Evolutionary conservation across 2,329 filamentous ascomycete species (phyloP).

Genomic region (Metarhizium humberi): DNA sequence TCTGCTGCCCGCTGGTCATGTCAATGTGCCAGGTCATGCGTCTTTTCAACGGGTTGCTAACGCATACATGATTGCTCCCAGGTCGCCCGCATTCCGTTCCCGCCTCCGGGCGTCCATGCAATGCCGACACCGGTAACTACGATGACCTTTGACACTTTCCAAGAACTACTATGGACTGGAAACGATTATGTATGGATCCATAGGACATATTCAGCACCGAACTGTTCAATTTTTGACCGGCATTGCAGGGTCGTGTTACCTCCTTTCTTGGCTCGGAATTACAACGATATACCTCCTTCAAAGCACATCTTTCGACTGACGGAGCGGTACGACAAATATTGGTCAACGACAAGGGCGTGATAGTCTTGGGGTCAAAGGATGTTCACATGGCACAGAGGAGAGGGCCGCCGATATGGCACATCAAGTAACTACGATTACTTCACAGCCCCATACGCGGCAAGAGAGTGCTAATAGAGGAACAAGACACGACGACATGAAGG

Average conservation of each 20-base stretch:
- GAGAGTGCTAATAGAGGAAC: constrained; percentile 10
- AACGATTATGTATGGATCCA: constrained; percentile 66
- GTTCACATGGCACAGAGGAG: constrained; percentile 82
- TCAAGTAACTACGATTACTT: constrained; percentile 43
- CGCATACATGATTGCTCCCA: constrained; percentile 24
- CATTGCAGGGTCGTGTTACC: constrained; percentile 67
- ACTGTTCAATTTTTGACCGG: constrained; percentile 13
- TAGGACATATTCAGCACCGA: neutral
- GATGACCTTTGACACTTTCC: constrained; percentile 77
- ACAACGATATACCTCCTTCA: constrained; percentile 83
- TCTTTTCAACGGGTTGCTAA: neutral
- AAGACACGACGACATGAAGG: constrained; percentile 68
- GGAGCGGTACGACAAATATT: constrained; percentile 80
- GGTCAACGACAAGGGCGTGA: constrained; percentile 82
- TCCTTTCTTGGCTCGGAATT: constrained; percentile 84
- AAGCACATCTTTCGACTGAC: constrained; percentile 63
- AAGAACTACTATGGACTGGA: constrained; percentile 89
- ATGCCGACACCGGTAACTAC: constrained; percentile 65
- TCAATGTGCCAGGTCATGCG: neutral
- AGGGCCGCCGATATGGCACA: constrained; percentile 81
- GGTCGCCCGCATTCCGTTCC: constrained; percentile 75
- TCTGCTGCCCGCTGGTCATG: neutral
- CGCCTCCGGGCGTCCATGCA: constrained; percentile 63
- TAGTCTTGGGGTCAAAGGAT: constrained; percentile 73
- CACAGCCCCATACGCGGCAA: neutral